phyloP scores from a whole-genome alignment of 2,329 filamentous ascomycete species.

The Thyridium curvatum region DNA sequence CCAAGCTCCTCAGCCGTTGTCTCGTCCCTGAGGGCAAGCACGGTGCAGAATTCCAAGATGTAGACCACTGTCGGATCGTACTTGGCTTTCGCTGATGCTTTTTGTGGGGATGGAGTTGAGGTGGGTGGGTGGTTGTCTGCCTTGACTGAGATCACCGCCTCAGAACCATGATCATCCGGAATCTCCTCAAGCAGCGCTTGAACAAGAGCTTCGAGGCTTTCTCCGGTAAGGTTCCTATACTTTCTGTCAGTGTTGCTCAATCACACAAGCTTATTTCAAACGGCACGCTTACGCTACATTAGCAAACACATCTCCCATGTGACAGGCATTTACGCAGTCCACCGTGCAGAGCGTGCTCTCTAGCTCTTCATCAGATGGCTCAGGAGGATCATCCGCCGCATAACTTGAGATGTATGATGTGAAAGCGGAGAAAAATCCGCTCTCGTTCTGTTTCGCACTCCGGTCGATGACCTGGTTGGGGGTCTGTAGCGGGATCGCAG shows the following conservation, averaged over 20 bases:
- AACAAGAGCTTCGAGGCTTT: slow-evolving; percentile 44
- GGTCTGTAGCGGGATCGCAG: slow-evolving; percentile 80
- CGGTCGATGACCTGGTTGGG: slow-evolving; percentile 92
- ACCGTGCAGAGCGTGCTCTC: slow-evolving; percentile 93
- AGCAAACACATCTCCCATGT: slow-evolving; percentile 72
- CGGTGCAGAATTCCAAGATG: slow-evolving; percentile 83
- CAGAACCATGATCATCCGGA: slow-evolving; percentile 72
- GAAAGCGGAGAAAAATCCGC: slow-evolving; percentile 86
- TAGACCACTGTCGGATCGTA: slow-evolving; percentile 89
- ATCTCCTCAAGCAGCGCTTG: slow-evolving; percentile 72
- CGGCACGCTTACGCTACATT: slow-evolving; percentile 64
- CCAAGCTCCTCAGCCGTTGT: slow-evolving; percentile 68
- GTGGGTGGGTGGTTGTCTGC: slow-evolving; percentile 63
- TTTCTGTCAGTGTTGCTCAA: slow-evolving; percentile 2
- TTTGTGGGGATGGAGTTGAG: slow-evolving; percentile 36
- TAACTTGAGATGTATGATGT: slow-evolving; percentile 98
- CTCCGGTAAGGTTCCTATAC: slow-evolving; percentile 29
- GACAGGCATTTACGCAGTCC: slow-evolving; percentile 88
- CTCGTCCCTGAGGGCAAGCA: slow-evolving; percentile 70
- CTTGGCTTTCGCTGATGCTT: slow-evolving; percentile 46
- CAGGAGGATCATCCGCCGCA: slow-evolving; percentile 92
- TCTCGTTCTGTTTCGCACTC: slow-evolving; percentile 69
- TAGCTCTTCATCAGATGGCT: slow-evolving; percentile 93
- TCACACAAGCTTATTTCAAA: neutral
- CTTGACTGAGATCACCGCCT: slow-evolving; percentile 83